Evolutionary conservation across 345 rosid species (phyloP).

Genomic region (Salix dunnii): DNA sequence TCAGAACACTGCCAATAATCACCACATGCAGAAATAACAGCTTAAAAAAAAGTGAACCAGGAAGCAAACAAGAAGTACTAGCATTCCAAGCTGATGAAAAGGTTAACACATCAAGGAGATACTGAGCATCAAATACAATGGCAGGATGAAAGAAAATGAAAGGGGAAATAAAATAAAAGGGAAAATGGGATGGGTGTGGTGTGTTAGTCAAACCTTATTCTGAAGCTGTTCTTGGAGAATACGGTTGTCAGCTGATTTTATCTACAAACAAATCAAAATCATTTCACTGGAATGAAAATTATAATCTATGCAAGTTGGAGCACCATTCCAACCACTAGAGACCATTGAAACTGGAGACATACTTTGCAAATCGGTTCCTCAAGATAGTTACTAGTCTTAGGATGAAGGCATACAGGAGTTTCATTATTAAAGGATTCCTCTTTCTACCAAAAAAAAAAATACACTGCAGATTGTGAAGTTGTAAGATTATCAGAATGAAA

Average conservation of each 20-base stretch:
- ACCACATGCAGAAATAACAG: constrained; percentile 5
- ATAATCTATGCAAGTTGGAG: not conserved
- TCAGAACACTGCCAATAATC: constrained; percentile 59
- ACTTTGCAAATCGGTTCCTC: not conserved
- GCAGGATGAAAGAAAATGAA: not conserved
- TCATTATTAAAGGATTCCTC: not conserved
- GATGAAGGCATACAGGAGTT: not conserved
- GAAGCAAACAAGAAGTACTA: not conserved
- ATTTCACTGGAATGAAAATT: constrained; percentile 10
- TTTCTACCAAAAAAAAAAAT: not conserved
- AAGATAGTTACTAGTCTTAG: not conserved
- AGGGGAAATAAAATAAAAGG: not conserved
- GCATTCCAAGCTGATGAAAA: not conserved
- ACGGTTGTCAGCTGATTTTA: constrained; percentile 95
- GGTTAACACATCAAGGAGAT: not conserved
- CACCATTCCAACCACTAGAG: not conserved
- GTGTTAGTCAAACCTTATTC: constrained; percentile 51
- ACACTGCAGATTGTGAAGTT: not conserved
- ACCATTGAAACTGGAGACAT: not conserved
- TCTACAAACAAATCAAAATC: constrained; percentile 48
- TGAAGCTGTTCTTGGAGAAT: constrained; percentile 96
- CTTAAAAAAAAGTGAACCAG: not conserved
- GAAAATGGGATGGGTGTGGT: not conserved
- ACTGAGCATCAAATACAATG: not conserved
- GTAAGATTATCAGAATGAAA: not conserved